Conservation (phyloP, 2,329 filamentous ascomycete genomes). For the Colletotrichum karsti region DNA sequence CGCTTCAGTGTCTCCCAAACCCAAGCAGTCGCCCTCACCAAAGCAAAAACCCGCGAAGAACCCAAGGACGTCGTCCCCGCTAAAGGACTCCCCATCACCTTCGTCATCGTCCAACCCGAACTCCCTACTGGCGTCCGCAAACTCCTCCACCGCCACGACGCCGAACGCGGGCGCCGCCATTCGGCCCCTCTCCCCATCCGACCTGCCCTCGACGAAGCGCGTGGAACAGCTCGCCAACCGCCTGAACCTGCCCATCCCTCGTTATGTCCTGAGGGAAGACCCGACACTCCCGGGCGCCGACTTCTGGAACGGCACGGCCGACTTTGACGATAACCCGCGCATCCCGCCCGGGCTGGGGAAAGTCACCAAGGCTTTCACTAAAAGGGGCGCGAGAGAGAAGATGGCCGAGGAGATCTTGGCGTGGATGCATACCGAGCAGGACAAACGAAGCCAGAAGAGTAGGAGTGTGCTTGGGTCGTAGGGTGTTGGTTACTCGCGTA, state of each 20-base stretch:
- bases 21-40: background rate
- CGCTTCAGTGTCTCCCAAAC: background rate
- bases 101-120: background rate
- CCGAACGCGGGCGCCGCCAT: background rate
- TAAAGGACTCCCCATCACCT: background rate
- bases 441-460: constrained; percentile 30
- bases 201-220: constrained; percentile 32
- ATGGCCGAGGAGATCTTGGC: constrained; percentile 49
- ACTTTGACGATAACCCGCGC: constrained; percentile 40
- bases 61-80: constrained; percentile 4
- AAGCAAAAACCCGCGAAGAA: constrained; percentile 15
- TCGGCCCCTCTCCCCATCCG: background rate
- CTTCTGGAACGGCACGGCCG: constrained; percentile 46
- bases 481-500: background rate
- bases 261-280: constrained; percentile 41
- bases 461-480: background rate
- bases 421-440: constrained; percentile 37
- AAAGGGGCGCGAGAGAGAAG: constrained; percentile 43
- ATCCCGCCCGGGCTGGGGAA: constrained; percentile 42
- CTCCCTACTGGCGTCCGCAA: background rate
- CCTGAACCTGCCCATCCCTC: constrained; percentile 43
- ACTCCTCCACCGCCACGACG: background rate
- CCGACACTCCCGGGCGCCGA: constrained; percentile 11
- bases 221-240: constrained; percentile 42
- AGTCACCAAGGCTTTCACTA: constrained; percentile 43